These are phyloP conservation scores for Penicillium daleae DNA, from an alignment of 495 filamentous ascomycete species.

Conservation along the genomic window DNA sequence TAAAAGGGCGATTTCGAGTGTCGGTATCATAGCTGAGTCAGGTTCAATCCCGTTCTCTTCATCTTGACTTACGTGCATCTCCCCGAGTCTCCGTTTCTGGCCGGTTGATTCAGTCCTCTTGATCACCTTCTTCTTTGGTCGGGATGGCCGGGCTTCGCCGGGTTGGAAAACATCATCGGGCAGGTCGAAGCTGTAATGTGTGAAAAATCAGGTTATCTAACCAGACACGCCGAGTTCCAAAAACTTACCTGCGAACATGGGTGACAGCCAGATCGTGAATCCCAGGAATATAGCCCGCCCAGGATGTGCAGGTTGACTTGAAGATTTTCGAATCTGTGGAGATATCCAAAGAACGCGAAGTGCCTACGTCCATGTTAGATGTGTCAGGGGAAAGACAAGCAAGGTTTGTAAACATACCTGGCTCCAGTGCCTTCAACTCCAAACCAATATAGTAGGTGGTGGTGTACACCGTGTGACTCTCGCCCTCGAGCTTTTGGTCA, in stretches of 20 bases:
- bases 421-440: slow-evolving; percentile 54
- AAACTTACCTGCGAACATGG: slow-evolving; percentile 74
- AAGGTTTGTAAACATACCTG: slow-evolving; percentile 28
- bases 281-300: slow-evolving; percentile 66
- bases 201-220: slow-evolving; percentile 20
- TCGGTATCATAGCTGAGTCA: slow-evolving; percentile 31
- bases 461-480: slow-evolving; percentile 66
- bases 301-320: slow-evolving; percentile 67
- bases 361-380: slow-evolving; percentile 44
- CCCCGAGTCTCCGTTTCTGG: slow-evolving; percentile 49
- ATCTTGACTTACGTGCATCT: slow-evolving; percentile 52
- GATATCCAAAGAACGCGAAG: slow-evolving; percentile 60
- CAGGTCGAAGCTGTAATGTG: slow-evolving; percentile 68
- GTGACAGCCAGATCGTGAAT: slow-evolving; percentile 70
- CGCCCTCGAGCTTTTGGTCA: slow-evolving; percentile 40
- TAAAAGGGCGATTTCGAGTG: slow-evolving; percentile 24
- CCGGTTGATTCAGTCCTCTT: slow-evolving; percentile 44
- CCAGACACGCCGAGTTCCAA: neutral
- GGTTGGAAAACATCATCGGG: slow-evolving; percentile 86
- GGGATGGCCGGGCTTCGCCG: slow-evolving; percentile 72
- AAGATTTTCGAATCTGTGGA: slow-evolving; percentile 75
- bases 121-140: slow-evolving; percentile 63
- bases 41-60: slow-evolving; percentile 31
- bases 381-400: slow-evolving; percentile 5
- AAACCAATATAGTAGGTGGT: slow-evolving; percentile 89